These are phyloP conservation scores for Collybia sordida DNA, from an alignment of 768 basidiomycete species.

Conservation along the genomic window DNA sequence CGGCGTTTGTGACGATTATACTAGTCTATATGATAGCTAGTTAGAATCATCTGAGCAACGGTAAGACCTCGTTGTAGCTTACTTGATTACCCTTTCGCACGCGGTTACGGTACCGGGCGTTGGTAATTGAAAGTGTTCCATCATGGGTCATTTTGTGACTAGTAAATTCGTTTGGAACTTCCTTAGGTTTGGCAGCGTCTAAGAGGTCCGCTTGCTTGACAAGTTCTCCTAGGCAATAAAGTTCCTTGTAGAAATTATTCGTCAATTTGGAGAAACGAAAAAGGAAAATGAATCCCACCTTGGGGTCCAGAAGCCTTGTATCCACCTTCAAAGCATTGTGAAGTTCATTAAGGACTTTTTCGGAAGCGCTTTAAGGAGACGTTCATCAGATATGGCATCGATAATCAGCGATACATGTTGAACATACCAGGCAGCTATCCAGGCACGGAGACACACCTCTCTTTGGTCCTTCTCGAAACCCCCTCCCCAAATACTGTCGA, in stretches of 20 bases:
- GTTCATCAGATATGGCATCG: not conserved
- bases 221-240: constrained; percentile 26
- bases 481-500: constrained; percentile 30
- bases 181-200: constrained; percentile 30
- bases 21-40: constrained; percentile 20
- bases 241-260: constrained; percentile 23
- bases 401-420: not conserved
- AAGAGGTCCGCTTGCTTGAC: constrained; percentile 31
- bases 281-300: constrained; percentile 13
- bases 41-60: not conserved
- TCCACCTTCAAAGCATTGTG: constrained; percentile 13
- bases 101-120: constrained; percentile 41
- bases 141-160: constrained; percentile 18
- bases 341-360: constrained; percentile 6
- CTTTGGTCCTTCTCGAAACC: constrained; percentile 13
- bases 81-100: constrained; percentile 38
- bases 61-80: not conserved
- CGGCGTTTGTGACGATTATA: constrained; percentile 32
- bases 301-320: constrained; percentile 14
- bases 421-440: constrained; percentile 35
- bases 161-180: constrained; percentile 32
- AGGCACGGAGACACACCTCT: constrained; percentile 35
- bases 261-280: not conserved
- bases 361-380: constrained; percentile 20
- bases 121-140: constrained; percentile 29